phyloP scores from a whole-genome alignment of 2,329 filamentous ascomycete species.

The Exophiala phaeomuriformis region DNA sequence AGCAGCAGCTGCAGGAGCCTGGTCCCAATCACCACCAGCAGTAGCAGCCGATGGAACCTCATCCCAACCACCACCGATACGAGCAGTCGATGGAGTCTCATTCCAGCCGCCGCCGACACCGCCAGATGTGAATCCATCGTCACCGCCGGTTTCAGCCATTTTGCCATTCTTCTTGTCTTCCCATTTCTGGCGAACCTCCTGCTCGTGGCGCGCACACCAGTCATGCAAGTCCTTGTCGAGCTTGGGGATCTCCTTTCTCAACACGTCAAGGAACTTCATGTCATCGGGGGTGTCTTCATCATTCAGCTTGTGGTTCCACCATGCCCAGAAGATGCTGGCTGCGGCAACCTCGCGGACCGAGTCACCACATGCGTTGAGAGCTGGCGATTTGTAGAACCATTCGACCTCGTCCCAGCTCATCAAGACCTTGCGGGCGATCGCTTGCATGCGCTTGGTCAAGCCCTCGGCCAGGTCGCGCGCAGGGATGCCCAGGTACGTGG shows the following conservation, averaged over 20 bases:
- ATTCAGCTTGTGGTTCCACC: constrained; percentile 19
- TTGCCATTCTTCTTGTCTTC: constrained; percentile 15
- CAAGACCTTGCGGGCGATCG: constrained; percentile 14
- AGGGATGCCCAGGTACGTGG: constrained; percentile 17
- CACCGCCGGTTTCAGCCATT: not conserved
- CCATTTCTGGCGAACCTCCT: constrained; percentile 16
- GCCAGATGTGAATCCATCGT: not conserved
- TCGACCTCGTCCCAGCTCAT: constrained; percentile 22
- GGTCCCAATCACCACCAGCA: not conserved
- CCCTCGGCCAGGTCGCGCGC: constrained; percentile 17
- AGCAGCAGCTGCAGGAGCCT: not conserved
- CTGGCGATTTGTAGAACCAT: constrained; percentile 17
- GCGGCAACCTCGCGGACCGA: constrained; percentile 16
- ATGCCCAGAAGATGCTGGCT: constrained; percentile 19
- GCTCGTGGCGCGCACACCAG: constrained; percentile 19
- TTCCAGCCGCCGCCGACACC: not conserved
- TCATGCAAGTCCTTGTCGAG: constrained; percentile 19
- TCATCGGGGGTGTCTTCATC: constrained; percentile 18
- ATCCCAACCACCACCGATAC: not conserved
- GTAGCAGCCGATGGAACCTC: not conserved
- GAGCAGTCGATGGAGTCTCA: not conserved
- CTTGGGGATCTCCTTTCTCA: constrained; percentile 15
- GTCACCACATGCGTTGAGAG: constrained; percentile 6
- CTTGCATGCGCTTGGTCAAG: constrained; percentile 16
- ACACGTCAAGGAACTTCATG: constrained; percentile 10